Evolutionary conservation across 768 basidiomycete genomes (phyloP).

Genomic region (Terana coerulea): DNA sequence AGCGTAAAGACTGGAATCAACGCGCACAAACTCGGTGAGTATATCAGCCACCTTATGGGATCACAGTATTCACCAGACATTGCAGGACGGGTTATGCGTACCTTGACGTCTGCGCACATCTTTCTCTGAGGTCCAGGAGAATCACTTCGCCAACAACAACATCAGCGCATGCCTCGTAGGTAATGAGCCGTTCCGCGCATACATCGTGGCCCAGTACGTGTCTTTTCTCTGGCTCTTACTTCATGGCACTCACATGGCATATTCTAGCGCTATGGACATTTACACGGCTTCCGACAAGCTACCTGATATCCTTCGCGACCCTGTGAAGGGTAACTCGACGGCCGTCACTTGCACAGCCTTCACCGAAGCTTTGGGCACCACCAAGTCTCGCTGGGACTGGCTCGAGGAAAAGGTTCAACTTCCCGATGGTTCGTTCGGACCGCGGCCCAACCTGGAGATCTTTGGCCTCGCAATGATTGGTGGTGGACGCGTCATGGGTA

Average conservation of each 20-base stretch:
- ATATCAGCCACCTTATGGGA: neutral
- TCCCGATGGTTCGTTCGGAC: conserved; percentile 4
- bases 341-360: conserved; percentile 7
- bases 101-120: neutral
- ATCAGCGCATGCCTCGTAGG: neutral
- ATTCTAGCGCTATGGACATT: neutral
- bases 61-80: neutral
- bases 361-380: neutral
- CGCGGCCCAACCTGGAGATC: conserved; percentile 3
- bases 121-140: neutral
- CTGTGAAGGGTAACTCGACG: neutral
- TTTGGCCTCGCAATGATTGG: conserved; percentile 14
- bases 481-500: conserved; percentile 6
- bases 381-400: conserved; percentile 9
- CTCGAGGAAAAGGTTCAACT: conserved; percentile 6
- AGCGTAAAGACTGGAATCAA: neutral
- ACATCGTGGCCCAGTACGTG: neutral
- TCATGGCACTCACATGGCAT: neutral
- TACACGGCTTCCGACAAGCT: conserved; percentile 12
- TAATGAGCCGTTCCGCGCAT: neutral
- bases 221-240: neutral
- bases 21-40: neutral
- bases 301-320: conserved; percentile 7
- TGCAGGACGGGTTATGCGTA: neutral
- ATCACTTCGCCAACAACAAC: conserved; percentile 2